Evolutionary conservation across 306 rosid genomes (phyloP), one percentile per base, ranked within the genome.

Genomic region (Cicer yamashitae): DNA sequence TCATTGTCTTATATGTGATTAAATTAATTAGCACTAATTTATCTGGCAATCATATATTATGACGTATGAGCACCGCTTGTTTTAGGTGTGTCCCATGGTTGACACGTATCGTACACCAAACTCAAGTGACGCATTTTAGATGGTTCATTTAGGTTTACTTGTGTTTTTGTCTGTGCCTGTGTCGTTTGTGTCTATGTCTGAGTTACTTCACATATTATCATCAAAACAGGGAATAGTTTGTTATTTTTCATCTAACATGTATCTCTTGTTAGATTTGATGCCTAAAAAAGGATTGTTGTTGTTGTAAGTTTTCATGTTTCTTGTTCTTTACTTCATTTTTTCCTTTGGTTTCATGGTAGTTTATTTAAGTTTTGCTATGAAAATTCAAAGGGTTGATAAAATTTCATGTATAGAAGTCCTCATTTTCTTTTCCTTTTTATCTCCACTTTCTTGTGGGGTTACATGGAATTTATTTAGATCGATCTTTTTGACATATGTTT

Each of bases 361-460:
- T 75, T 52, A 39, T 63, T 48, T 6, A 3, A 46, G 40, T 17
- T 18, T 2, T 61, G 41, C 48, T 18, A 38, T 10, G 48, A 70
- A 51, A 50, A 70, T 70, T 52, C 34, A 64, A 67, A 67, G 40
- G 57, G 74, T 65, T 76, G n/a, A 76, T 76, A 58, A 44, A 53
- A 54, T 52, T 66, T 34, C 45, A 22, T 52, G 38, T 12, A 5
- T 18, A 38, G 37, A 1, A 67, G 20, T 25, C 56, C 4, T 64
- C 52, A 4, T 18, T 65, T 20, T 40, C 48, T 63, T 45, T 40
- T 64, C 14, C 7, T 8, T 18, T 56, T 56, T 56, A 3, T 18
- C 34, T 25, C 8, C 12, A 10, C n/a, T 67, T 66, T 40, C 13
- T 8, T 47, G 46, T 20, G 18, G 59, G 20, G 8, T 30, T 68